Percentiles rank a stretch among this genome's conserved stretches.
phyloP scores from a whole-genome alignment of 805 yeast genomes.

The Limtongia smithiae region DNA sequence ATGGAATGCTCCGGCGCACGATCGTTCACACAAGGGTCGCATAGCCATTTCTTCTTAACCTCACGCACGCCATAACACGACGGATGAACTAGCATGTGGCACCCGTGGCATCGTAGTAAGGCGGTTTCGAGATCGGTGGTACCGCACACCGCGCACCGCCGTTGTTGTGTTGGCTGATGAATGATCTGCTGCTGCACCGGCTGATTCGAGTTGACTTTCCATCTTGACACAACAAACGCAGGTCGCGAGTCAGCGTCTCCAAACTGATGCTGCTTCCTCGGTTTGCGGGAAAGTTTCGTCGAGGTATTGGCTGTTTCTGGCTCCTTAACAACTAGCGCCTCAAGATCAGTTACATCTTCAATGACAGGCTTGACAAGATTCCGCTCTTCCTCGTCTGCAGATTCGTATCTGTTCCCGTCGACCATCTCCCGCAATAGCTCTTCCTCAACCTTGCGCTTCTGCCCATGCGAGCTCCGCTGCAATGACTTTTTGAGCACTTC shows the following conservation, averaged over 20 bases:
- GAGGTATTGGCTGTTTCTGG: too few relatives aligned
- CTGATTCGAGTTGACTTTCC: too few relatives aligned
- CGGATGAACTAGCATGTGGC: slow-evolving; percentile 69
- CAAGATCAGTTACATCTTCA: not conserved
- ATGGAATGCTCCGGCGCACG: slow-evolving; percentile 47
- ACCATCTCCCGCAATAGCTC: slow-evolving; percentile 49
- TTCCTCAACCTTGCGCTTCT: slow-evolving; percentile 59
- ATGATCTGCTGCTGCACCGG: not conserved
- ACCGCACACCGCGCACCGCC: slow-evolving; percentile 57
- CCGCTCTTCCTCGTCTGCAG: too few relatives aligned
- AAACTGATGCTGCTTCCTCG: too few relatives aligned
- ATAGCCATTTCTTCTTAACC: slow-evolving; percentile 54
- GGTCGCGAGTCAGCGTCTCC: too few relatives aligned
- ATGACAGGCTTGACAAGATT: too few relatives aligned
- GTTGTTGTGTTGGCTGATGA: not conserved
- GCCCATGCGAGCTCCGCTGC: slow-evolving; percentile 44
- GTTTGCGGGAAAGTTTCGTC: too few relatives aligned
- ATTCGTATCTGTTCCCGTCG: slow-evolving; percentile 34
- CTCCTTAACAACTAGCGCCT: too few relatives aligned
- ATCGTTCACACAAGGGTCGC: slow-evolving; percentile 76
- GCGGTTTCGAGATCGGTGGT: slow-evolving; percentile 40
- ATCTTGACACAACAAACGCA: too few relatives aligned
- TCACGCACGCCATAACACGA: slow-evolving; percentile 59
- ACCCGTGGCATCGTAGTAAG: slow-evolving; percentile 54
- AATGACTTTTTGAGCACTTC: slow-evolving; percentile 53